phyloP scores from a whole-genome alignment of 257 asterid genomes.

The Capsicum baccatum region DNA sequence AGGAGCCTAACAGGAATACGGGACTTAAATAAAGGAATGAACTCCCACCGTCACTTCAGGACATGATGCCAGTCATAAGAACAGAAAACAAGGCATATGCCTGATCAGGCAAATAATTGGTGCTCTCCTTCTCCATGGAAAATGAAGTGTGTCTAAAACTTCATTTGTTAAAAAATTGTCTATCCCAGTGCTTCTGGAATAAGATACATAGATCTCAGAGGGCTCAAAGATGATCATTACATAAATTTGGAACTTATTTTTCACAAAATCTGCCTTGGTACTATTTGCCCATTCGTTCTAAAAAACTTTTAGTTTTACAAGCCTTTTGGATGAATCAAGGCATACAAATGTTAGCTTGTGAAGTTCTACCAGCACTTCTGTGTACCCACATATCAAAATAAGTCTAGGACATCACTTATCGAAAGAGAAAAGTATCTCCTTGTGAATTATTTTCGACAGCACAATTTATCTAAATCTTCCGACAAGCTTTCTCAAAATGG shows the following conservation, averaged over 20 bases:
- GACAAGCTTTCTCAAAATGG: background rate
- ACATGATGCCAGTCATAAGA: background rate
- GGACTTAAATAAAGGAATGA: slow-evolving; percentile 15
- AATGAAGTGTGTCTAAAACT: background rate
- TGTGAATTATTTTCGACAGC: background rate
- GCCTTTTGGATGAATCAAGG: background rate
- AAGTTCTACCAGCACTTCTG: background rate
- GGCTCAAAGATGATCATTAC: slow-evolving; percentile 17
- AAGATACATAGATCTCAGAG: background rate
- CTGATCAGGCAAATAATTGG: background rate
- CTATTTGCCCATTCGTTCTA: background rate
- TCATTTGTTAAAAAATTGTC: background rate
- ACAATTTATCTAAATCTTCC: background rate
- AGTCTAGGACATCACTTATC: background rate
- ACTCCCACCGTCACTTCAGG: background rate
- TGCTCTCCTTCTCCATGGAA: background rate
- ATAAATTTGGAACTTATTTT: background rate
- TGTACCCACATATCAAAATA: background rate
- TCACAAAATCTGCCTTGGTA: background rate
- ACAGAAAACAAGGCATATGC: background rate
- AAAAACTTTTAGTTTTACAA: background rate
- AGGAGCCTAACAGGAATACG: background rate
- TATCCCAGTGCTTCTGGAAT: background rate
- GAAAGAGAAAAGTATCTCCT: background rate
- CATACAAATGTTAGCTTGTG: background rate